Conservation (phyloP, 2,329 filamentous ascomycete species). For the Cytospora mali region DNA sequence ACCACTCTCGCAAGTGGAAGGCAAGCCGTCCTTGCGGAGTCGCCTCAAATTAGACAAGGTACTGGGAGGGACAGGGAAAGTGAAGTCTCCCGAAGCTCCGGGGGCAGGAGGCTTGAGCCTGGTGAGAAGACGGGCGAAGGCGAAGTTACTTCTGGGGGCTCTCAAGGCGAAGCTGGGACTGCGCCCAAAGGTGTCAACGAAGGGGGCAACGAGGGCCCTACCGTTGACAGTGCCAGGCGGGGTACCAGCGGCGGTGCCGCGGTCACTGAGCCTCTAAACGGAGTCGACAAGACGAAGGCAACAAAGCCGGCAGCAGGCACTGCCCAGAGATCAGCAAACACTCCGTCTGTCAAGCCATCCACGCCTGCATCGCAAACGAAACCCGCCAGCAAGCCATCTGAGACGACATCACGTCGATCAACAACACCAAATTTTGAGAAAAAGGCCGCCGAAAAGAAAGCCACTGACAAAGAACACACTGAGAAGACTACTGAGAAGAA, state of each 20-base stretch:
- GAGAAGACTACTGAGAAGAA: too few species aligned
- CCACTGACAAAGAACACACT: too few species aligned
- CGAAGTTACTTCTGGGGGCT: slow-evolving; percentile 9
- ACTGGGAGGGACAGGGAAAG: slow-evolving; percentile 12
- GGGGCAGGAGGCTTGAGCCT: slow-evolving; percentile 5
- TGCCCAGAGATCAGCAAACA: background rate
- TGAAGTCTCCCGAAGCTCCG: slow-evolving; percentile 4
- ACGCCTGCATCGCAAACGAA: slow-evolving; percentile 13
- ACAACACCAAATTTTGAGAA: slow-evolving; percentile 20
- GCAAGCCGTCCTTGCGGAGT: slow-evolving; percentile 26
- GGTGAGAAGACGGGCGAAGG: slow-evolving; percentile 14
- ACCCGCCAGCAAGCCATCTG: slow-evolving; percentile 14
- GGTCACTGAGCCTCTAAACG: slow-evolving; percentile 9
- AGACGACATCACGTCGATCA: slow-evolving; percentile 10
- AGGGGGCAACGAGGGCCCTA: background rate
- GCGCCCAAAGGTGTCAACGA: slow-evolving; percentile 9
- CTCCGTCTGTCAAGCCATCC: slow-evolving; percentile 3
- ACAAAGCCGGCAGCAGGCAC: slow-evolving; percentile 12
- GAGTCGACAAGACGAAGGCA: slow-evolving; percentile 14
- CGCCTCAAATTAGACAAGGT: slow-evolving; percentile 26
- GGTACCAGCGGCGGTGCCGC: slow-evolving; percentile 3
- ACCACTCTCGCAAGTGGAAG: background rate
- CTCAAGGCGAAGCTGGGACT: slow-evolving; percentile 13
- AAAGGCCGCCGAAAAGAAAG: slow-evolving; percentile 41
- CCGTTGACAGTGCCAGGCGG: background rate